phyloP scores from a whole-genome alignment of 2,329 filamentous ascomycete genomes.

The Aspergillus pseudotamarii region DNA sequence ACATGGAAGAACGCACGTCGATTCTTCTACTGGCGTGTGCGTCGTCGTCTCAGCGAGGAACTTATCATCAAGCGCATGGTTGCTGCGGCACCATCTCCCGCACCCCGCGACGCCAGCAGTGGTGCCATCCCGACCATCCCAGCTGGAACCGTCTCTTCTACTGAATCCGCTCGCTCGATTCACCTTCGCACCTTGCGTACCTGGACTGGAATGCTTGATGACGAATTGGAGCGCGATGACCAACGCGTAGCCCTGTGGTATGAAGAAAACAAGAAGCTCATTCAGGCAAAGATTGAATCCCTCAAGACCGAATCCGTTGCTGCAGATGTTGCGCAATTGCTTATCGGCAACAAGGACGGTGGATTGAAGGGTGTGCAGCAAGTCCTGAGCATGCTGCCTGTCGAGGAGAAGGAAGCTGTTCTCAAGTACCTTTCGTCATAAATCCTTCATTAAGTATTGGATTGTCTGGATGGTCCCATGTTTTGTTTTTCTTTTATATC shows the following conservation, averaged over 20 bases:
- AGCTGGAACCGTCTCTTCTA: conserved; percentile 26
- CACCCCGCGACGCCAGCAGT: conserved; percentile 34
- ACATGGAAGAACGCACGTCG: conserved; percentile 87
- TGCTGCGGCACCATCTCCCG: conserved; percentile 44
- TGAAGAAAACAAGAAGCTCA: conserved; percentile 84
- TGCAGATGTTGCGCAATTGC: conserved; percentile 68
- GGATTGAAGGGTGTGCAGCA: conserved; percentile 85
- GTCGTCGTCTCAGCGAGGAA: conserved; percentile 95
- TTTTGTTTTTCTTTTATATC: not conserved
- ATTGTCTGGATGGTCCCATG: not conserved
- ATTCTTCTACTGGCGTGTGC: conserved; percentile 99
- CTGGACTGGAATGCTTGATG: conserved; percentile 71
- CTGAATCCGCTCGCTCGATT: conserved; percentile 60
- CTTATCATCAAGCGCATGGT: conserved; percentile 90
- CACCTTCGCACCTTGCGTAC: conserved; percentile 77
- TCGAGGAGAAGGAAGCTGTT: conserved; percentile 83
- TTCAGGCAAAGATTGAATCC: conserved; percentile 80
- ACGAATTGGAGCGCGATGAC: conserved; percentile 77
- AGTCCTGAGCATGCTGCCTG: conserved; percentile 81
- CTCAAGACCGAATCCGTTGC: conserved; percentile 77
- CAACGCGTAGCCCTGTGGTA: conserved; percentile 90
- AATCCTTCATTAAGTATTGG: not conserved
- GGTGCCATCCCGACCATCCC: conserved; percentile 47
- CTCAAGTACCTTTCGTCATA: conserved; percentile 56
- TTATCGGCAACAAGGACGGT: conserved; percentile 67